Conservation (phyloP, 345 rosid species). For the Eucalyptus erythrocorys region DNA sequence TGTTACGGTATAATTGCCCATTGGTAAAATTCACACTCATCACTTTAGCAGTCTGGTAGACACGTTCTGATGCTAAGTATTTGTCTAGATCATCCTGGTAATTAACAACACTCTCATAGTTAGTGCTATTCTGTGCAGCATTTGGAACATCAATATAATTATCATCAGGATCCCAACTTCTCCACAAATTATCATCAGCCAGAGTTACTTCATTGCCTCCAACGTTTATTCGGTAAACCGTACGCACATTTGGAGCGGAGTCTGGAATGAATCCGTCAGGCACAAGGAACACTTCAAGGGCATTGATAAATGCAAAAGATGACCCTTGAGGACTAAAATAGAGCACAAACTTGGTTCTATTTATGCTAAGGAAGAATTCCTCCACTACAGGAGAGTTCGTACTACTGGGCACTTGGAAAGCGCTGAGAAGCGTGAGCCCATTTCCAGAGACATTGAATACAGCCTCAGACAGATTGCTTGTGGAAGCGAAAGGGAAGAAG, state of each 20-base stretch:
- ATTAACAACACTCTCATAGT: accelerated
- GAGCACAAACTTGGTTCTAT: constrained; percentile 2
- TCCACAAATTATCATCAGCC: constrained; percentile 19
- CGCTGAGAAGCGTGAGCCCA: constrained; percentile 9
- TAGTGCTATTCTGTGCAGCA: not conserved
- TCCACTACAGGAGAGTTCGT: constrained; percentile 1
- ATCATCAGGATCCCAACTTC: constrained; percentile 36
- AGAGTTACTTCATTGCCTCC: constrained; percentile 26
- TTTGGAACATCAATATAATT: not conserved
- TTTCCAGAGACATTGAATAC: constrained; percentile 20
- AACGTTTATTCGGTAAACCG: constrained; percentile 27
- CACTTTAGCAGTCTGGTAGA: constrained; percentile 33
- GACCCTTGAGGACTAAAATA: constrained; percentile 18
- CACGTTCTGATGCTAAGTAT: constrained; percentile 8
- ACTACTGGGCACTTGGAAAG: constrained; percentile 4
- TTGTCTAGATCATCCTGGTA: not conserved
- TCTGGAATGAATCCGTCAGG: constrained; percentile 11
- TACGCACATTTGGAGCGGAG: not conserved
- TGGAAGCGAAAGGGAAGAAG: constrained; percentile 13
- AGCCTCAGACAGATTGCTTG: constrained; percentile 14
- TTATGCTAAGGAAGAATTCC: constrained; percentile 34
- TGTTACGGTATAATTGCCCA: not conserved
- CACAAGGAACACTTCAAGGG: constrained; percentile 45
- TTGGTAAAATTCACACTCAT: not conserved
- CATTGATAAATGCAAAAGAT: constrained; percentile 50